phyloP scores from a whole-genome alignment of 2,329 filamentous ascomycete species.

The Botrytis galanthina region DNA sequence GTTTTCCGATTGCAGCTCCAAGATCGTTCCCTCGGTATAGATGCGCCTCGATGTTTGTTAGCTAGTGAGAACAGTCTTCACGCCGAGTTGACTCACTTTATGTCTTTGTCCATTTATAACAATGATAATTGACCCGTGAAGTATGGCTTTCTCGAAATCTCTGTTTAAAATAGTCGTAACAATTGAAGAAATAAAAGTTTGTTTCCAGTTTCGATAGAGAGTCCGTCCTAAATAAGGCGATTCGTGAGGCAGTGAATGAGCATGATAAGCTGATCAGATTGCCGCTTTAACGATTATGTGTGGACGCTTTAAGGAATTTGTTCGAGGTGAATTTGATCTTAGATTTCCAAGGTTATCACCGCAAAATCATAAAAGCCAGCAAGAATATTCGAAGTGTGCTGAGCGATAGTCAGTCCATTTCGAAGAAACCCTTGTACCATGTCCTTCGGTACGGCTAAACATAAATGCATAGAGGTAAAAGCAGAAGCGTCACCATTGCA shows the following conservation, averaged over 20 bases:
- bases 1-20: background rate
- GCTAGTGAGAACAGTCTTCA: background rate
- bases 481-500: no score
- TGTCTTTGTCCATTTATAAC: background rate
- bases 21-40: background rate
- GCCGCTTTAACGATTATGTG: background rate
- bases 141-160: background rate
- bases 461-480: no score
- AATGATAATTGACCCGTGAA: background rate
- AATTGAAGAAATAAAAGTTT: background rate
- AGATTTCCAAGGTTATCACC: no score
- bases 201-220: background rate
- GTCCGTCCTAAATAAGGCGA: background rate
- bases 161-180: accelerated
- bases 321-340: background rate
- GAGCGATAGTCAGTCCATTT: no score
- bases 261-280: background rate
- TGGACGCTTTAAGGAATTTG: background rate
- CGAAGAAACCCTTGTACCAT: no score
- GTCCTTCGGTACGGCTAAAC: no score
- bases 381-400: no score
- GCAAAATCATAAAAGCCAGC: no score
- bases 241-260: background rate
- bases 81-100: background rate
- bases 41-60: background rate